These are phyloP conservation scores for Rheum nobile DNA, from an alignment of 148 eudicot species.

Conservation along the genomic window DNA sequence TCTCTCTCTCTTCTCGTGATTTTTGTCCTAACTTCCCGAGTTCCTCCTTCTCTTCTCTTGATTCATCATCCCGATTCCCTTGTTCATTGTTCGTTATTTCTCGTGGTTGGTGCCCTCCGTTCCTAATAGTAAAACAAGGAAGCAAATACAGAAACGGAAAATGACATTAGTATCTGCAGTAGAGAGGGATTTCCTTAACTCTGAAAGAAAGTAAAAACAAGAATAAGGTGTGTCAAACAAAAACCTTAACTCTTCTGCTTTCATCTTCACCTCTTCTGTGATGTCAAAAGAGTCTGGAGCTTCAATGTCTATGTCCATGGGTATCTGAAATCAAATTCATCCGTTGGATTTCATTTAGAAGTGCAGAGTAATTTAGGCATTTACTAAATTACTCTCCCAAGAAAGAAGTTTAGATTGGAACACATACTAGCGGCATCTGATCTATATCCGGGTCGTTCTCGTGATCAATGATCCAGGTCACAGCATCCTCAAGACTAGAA, in stretches of 20 bases:
- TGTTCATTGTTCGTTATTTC: not conserved
- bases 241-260: constrained; percentile 61
- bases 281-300: constrained; percentile 23
- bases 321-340: constrained; percentile 27
- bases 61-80: not conserved
- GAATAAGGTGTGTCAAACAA: constrained; percentile 1
- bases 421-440: constrained; percentile 57
- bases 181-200: not conserved
- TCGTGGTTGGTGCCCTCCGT: constrained; percentile 13
- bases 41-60: not conserved
- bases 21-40: not conserved
- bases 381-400: not conserved
- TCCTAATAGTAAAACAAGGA: constrained; percentile 22
- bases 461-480: constrained; percentile 74
- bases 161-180: not conserved
- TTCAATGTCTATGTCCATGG: constrained; percentile 44
- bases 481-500: constrained; percentile 55
- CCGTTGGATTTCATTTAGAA: not conserved
- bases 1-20: constrained; percentile 39
- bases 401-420: not conserved
- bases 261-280: constrained; percentile 46
- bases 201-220: not conserved
- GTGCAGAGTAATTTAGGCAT: not conserved
- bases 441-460: constrained; percentile 59
- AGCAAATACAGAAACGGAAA: not conserved